phyloP scores from a whole-genome alignment of 176 grass and related monocot species.

The Avena sativa region DNA sequence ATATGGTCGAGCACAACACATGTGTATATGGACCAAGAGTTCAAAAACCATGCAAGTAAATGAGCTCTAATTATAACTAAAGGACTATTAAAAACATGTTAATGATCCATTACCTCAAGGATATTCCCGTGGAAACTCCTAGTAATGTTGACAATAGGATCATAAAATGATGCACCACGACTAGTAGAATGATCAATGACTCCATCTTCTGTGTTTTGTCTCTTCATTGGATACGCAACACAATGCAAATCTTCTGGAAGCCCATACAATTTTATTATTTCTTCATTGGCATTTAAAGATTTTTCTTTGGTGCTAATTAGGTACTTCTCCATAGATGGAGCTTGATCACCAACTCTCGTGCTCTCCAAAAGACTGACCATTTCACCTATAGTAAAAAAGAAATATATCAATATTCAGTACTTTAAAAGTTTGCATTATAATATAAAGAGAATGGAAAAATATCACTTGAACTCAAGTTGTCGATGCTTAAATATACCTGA shows the following conservation, averaged over 20 bases:
- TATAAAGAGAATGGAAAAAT: background rate
- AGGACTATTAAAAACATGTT: background rate
- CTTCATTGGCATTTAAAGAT: slow-evolving; percentile 28
- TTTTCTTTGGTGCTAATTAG: slow-evolving; percentile 57
- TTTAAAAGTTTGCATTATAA: background rate
- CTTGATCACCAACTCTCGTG: slow-evolving; percentile 24
- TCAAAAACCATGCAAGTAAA: background rate
- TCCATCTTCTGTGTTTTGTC: slow-evolving; percentile 17
- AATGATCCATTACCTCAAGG: slow-evolving; percentile 1
- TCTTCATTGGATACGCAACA: slow-evolving; percentile 55
- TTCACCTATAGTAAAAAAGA: slow-evolving; percentile 56
- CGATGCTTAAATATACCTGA: slow-evolving; percentile 42
- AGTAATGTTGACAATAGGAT: slow-evolving; percentile 65
- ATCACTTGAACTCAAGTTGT: background rate
- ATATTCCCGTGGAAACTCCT: slow-evolving; percentile 56
- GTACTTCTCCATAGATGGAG: slow-evolving; percentile 62
- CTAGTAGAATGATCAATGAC: background rate
- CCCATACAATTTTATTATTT: slow-evolving; percentile 58
- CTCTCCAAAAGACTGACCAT: slow-evolving; percentile 67
- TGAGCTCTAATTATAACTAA: too few relatives aligned
- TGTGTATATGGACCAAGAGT: background rate
- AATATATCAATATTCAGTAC: background rate
- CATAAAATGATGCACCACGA: slow-evolving; percentile 38
- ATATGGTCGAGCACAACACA: background rate
- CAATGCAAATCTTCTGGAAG: slow-evolving; percentile 54